These are phyloP conservation scores for Alisma plantagoaquatica DNA, from an alignment of 106 monocot species.

Conservation along the genomic window DNA sequence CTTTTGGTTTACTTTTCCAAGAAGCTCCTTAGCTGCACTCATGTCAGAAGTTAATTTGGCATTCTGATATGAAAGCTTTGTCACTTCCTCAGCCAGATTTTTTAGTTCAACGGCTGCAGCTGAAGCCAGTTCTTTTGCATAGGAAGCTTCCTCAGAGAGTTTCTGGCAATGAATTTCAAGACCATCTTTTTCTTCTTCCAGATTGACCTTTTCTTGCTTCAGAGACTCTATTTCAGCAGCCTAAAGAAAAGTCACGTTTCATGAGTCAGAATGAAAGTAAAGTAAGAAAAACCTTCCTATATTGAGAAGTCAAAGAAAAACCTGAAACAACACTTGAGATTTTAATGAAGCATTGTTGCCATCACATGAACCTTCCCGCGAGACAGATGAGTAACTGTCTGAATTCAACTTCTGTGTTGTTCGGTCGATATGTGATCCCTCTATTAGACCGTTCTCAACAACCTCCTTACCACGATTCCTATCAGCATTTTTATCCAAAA, in stretches of 20 bases:
- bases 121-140: constrained; percentile 94
- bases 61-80: constrained; percentile 86
- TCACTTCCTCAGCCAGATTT: constrained; percentile 97
- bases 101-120: constrained; percentile 91
- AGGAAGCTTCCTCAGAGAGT: constrained; percentile 86
- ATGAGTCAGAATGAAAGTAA: too few relatives aligned
- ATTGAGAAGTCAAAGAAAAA: constrained; percentile 8
- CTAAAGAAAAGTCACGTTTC: constrained; percentile 28
- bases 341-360: constrained; percentile 25
- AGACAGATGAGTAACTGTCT: constrained; percentile 3
- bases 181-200: constrained; percentile 86
- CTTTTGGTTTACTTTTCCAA: constrained; percentile 19
- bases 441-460: constrained; percentile 13
- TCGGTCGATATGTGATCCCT: constrained; percentile 17
- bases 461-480: constrained; percentile 7
- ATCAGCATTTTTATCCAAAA: constrained; percentile 12
- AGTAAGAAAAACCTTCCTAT: too few relatives aligned
- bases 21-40: constrained; percentile 31
- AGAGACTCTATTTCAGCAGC: constrained; percentile 92
- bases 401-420: constrained; percentile 6
- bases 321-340: constrained; percentile 82
- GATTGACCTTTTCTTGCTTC: constrained; percentile 65
- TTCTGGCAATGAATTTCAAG: constrained; percentile 85
- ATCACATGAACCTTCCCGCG: constrained; percentile 18
- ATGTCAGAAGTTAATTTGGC: constrained; percentile 57